Percentiles rank a stretch among this genome's conserved stretches.
phyloP scores from a whole-genome alignment of 2,329 filamentous ascomycete genomes.

The Verticillium albo-atrum region DNA sequence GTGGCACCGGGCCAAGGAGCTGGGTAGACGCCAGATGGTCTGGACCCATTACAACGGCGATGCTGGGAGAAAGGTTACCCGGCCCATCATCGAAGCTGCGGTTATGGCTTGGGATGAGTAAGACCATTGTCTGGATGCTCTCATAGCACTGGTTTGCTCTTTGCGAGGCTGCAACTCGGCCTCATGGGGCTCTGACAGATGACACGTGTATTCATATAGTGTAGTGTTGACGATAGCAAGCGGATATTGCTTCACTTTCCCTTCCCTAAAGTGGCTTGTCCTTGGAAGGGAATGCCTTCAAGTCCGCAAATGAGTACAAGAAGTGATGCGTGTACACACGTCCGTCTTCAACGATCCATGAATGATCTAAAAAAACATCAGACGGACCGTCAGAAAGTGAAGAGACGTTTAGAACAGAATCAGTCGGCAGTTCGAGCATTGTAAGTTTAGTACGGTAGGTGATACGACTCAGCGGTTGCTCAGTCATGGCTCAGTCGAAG shows the following conservation, averaged over 20 bases:
- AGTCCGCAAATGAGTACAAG: too few relatives aligned
- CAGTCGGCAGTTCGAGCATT: too few relatives aligned
- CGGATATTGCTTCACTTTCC: neutral
- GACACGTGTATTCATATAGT: neutral
- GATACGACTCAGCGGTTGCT: too few relatives aligned
- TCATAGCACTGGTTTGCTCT: neutral
- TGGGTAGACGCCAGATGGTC: slow-evolving; percentile 38
- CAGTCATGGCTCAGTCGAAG: too few relatives aligned
- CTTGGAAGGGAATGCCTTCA: too few relatives aligned
- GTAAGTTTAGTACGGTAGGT: too few relatives aligned
- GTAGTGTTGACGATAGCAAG: neutral
- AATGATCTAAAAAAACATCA: too few relatives aligned
- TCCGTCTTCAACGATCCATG: too few relatives aligned
- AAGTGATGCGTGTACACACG: too few relatives aligned
- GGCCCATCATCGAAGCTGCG: slow-evolving; percentile 39
- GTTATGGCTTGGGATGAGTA: slow-evolving; percentile 30
- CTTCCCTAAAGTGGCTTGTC: too few relatives aligned
- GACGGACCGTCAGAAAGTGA: too few relatives aligned
- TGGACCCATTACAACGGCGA: slow-evolving; percentile 31
- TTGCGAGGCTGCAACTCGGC: neutral
- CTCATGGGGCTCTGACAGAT: neutral
- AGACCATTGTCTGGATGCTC: neutral
- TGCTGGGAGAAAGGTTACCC: slow-evolving; percentile 36
- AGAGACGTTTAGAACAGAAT: too few relatives aligned
- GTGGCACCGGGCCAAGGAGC: slow-evolving; percentile 36